phyloP scores from a whole-genome alignment of 1,284 basidiomycete genomes.

The Boletus semigastroideus region DNA sequence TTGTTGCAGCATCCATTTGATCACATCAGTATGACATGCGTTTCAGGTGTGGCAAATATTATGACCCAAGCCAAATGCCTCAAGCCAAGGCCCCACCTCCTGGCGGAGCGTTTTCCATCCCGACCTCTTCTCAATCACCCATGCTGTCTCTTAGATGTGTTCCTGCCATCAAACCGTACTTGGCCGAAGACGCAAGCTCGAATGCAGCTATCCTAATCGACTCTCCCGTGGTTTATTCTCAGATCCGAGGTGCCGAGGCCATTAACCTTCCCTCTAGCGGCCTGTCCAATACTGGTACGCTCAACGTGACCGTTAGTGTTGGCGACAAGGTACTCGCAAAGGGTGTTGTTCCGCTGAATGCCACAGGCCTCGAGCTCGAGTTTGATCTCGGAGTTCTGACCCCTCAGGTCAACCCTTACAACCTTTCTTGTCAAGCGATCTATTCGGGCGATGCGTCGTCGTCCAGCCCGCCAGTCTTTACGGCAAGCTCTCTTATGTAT shows the following conservation, averaged over 20 bases:
- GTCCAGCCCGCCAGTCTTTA: conserved; percentile 43
- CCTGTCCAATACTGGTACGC: conserved; percentile 20
- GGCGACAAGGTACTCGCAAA: conserved; percentile 22
- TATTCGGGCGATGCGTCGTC: conserved; percentile 21
- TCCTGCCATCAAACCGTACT: conserved; percentile 30
- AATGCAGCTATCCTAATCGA: conserved; percentile 28
- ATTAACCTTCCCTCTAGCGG: conserved; percentile 27
- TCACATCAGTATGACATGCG: not conserved
- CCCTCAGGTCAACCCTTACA: conserved; percentile 28
- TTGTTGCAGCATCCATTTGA: not conserved
- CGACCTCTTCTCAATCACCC: conserved; percentile 21
- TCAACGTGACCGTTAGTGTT: conserved; percentile 26
- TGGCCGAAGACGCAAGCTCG: conserved; percentile 27
- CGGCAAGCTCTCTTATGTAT: conserved; percentile 45
- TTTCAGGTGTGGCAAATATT: conserved; percentile 33
- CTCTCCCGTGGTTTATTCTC: conserved; percentile 25
- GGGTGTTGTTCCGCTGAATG: conserved; percentile 28
- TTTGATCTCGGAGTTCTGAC: conserved; percentile 23
- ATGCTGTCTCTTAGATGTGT: conserved; percentile 30
- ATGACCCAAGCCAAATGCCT: conserved; percentile 26
- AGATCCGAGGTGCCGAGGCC: conserved; percentile 22
- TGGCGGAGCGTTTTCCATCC: conserved; percentile 24
- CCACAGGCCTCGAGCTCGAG: conserved; percentile 27
- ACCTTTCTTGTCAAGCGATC: conserved; percentile 28
- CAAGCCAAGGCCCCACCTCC: conserved; percentile 24